Evolutionary conservation across 2,329 filamentous ascomycete genomes (phyloP), one percentile per base, ranked within the genome.

Genomic region (Rhinocladiella similis): DNA sequence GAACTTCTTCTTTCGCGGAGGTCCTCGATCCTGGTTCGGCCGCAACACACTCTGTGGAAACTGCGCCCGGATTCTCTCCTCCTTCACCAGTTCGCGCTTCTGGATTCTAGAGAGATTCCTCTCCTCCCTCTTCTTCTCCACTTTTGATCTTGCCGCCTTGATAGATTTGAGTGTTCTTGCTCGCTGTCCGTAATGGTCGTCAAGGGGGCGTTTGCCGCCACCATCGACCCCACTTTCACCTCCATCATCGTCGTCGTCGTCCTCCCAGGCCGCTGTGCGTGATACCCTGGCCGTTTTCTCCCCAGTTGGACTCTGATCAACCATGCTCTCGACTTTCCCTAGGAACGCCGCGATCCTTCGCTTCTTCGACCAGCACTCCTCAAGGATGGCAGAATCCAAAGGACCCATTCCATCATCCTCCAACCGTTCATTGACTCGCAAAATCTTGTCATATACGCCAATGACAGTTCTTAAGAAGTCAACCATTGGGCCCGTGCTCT

Each of bases 371-470:
- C 51, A 55, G 22, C 58, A 56, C 27, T 60, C 59, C 2, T 25
- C 41, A 36, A 63, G 5, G n/a, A 61, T 39, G 10, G 46, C 39
- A 25, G 53, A 42, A 35, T 59, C 60, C 45, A 66, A 38, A 20
- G 62, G 60, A 12, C 61, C 63, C 52, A 62, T 57, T 16, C 62
- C 60, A 3, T 61, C 50, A 41, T 61, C 63, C 36, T 64, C 56
- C 42, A 66, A 50, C 20, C 51, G 38, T 25, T 63, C 57, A 33
- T 64, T 63, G 36, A 66, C 52, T 16, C 53, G 47, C 12, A 65
- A 39, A 12, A 73, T 59, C 16, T 68, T 56, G 55, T 71, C 67
- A 48, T 67, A 70, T 12, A 69, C 71, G 42, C 62, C 46, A 39
- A 73, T 66, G 62, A 73, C 68, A 20, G 63, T 59, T 14, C 62